Evolutionary conservation across 129 eudicot species (phyloP).

Genomic region (Kitagawia praeruptora): DNA sequence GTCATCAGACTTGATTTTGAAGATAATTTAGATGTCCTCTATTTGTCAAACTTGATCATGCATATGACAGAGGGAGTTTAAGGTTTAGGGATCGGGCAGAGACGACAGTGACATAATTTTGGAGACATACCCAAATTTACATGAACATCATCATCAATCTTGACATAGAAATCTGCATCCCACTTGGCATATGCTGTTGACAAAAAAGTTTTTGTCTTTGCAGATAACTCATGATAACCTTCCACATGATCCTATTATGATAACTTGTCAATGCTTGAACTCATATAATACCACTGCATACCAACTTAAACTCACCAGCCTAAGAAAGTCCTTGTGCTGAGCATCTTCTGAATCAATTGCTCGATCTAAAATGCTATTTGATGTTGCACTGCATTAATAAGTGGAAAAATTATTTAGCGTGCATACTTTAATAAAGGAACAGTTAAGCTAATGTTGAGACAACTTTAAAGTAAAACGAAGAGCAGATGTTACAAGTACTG

Average conservation of each 20-base stretch:
- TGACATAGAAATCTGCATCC: conserved; percentile 72
- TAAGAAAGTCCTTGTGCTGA: conserved; percentile 56
- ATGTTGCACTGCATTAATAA: conserved; percentile 42
- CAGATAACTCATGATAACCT: conserved; percentile 69
- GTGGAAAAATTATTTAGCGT: conserved; percentile 3
- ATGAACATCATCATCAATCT: conserved; percentile 77
- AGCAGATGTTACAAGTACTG: neutral
- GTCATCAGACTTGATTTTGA: neutral
- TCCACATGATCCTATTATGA: conserved; percentile 54
- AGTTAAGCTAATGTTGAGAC: neutral
- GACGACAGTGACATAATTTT: neutral
- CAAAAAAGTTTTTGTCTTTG: conserved; percentile 62
- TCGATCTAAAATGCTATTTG: conserved; percentile 66
- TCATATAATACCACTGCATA: conserved; percentile 7
- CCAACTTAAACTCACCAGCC: conserved; percentile 40
- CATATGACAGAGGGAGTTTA: neutral
- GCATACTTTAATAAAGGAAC: neutral
- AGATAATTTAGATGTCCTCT: neutral
- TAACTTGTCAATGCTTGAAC: conserved; percentile 1
- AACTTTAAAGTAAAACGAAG: neutral
- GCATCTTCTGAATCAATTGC: conserved; percentile 62
- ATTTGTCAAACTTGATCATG: neutral
- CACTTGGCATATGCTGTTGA: conserved; percentile 54
- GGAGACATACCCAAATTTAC: conserved; percentile 41
- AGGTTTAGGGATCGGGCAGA: neutral